Evolutionary conservation across 1,284 basidiomycete genomes (phyloP), one percentile per base, ranked within the genome.

Genomic region (Pascua guehoae): DNA sequence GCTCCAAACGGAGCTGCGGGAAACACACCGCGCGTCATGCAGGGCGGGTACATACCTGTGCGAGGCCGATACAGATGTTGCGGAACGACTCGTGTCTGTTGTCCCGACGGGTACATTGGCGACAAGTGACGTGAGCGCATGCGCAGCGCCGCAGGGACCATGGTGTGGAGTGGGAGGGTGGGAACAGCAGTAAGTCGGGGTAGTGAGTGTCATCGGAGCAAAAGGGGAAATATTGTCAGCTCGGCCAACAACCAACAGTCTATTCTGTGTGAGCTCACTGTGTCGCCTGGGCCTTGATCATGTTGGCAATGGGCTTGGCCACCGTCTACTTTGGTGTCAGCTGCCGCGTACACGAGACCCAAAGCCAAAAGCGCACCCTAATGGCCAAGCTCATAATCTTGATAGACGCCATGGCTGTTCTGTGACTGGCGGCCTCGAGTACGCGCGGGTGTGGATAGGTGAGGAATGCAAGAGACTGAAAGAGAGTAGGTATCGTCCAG

Each of bases 251-350:
- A 16, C n/a, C 17, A 14, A 32, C 24, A 32, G 4, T 32, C 24
- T 32, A 32, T 5, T n/a, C 36, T 32, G 46, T 24, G 40, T 50
- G 39, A 77, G 66, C 86, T 66, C 67, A 91, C 89, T 90, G 83
- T 62, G 83, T 85, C 2, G 87, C 89, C 72, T 91, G 89, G 42
- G 81, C 80, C 77, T 88, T 91, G 56, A 92, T 80, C 49, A 81
- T 82, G 52, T 81, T 81, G 45, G 87, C 86, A 64, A 92, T 90
- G 43, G 89, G 89, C 78, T 91, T 91, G 52, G 89, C 89, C 69
- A 91, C 73, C 37, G 88, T 91, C 89, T 91, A 41, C 8, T 9
- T 16, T 16, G 16, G 10, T 56, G 64, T 56, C 60, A 60, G 56
- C 52, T 57, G 17, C 41, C 24, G 24, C 24, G 24, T 7, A 32